Evolutionary conservation across 257 asterid genomes (phyloP).

Genomic region (Capsicum chinense): DNA sequence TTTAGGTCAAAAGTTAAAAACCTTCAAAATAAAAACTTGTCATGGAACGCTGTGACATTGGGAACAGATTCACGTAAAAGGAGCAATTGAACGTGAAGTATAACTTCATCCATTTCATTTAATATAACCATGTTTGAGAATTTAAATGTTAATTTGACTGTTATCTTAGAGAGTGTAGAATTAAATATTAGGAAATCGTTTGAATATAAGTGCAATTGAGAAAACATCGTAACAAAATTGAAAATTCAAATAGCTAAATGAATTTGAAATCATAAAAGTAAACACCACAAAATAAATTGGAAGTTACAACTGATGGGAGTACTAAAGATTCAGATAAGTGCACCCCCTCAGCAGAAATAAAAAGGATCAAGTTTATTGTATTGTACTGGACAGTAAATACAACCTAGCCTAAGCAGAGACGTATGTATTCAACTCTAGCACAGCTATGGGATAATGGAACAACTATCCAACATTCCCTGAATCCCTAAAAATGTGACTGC

Average conservation of each 20-base stretch:
- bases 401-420: background rate
- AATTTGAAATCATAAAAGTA: too few species aligned
- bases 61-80: background rate
- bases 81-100: background rate
- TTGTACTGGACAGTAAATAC: background rate
- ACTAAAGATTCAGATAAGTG: too few species aligned
- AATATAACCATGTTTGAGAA: background rate
- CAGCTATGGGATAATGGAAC: slow-evolving; percentile 36
- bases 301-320: too few species aligned
- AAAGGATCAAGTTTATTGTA: background rate
- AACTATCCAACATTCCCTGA: slow-evolving; percentile 48
- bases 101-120: too few species aligned
- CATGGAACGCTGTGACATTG: background rate
- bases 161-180: background rate
- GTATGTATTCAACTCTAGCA: slow-evolving; percentile 21
- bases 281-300: too few species aligned
- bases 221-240: too few species aligned
- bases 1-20: too few species aligned
- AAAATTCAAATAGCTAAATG: too few species aligned
- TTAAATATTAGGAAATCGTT: background rate
- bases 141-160: background rate
- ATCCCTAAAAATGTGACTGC: slow-evolving; percentile 62
- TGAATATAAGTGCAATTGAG: too few species aligned
- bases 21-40: background rate
- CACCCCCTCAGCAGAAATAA: background rate